phyloP scores from a whole-genome alignment of 73 alveolate genomes.

The Effrenium voratum region DNA sequence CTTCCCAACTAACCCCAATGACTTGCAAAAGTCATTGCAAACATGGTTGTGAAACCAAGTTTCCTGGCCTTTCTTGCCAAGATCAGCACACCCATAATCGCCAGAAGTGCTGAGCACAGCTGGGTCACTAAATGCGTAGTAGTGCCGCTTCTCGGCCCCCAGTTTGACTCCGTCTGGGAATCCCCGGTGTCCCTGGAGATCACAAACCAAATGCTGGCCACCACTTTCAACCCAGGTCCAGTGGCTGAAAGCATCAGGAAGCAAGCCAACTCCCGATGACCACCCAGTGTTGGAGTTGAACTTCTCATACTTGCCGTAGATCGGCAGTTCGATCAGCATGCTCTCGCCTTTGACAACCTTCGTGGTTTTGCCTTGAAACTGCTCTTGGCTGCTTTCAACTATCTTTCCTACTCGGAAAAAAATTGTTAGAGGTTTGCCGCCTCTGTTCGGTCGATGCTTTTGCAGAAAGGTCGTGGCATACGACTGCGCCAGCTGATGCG shows the following conservation, averaged over 20 bases:
- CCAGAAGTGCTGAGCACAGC: conserved; percentile 52
- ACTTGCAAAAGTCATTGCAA: conserved; percentile 77
- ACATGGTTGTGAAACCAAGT: conserved; percentile 20
- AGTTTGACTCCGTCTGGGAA: background rate
- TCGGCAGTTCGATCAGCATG: conserved; percentile 31
- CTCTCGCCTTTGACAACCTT: conserved; percentile 27
- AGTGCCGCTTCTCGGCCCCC: background rate
- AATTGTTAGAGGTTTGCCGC: background rate
- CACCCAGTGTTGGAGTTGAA: conserved; percentile 88
- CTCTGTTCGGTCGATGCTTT: background rate
- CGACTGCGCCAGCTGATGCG: conserved; percentile 43
- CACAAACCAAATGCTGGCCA: conserved; percentile 63
- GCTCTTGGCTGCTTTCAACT: background rate
- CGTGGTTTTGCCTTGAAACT: background rate
- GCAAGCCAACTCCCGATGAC: conserved; percentile 26
- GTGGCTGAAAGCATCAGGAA: conserved; percentile 31
- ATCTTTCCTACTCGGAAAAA: conserved; percentile 39
- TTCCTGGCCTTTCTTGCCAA: conserved; percentile 33
- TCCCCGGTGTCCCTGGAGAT: conserved; percentile 84
- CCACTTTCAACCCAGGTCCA: conserved; percentile 41
- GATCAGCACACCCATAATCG: conserved; percentile 37
- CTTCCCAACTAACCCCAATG: conserved; percentile 52
- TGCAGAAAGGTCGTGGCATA: background rate
- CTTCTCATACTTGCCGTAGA: conserved; percentile 55
- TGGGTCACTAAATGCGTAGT: conserved; percentile 61